Base-by-base conservation (phyloP, 495 filamentous ascomycete species). In the Hypomontagnella monticulosa region DNA sequence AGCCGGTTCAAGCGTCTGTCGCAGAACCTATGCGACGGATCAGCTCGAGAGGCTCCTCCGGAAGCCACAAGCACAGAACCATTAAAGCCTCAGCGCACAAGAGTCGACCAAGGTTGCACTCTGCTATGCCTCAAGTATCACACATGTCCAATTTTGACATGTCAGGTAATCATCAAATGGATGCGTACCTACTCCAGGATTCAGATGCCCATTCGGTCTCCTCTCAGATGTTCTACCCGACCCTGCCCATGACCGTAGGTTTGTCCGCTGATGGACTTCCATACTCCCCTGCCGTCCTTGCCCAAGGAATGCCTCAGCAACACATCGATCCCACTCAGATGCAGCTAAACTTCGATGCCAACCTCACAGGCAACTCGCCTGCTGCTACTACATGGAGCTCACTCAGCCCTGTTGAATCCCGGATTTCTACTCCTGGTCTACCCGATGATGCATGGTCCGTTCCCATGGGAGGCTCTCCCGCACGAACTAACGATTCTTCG, bases 91-190 rank as follows among this genome's bases (percentile, higher is more conserved):
- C 80, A 2, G 63, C 71, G 16, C 78, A 79, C 66, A 81, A 80
- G 74, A 75, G 67, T 55, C 77, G 77, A 34, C 70, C 79, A 12
- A 76, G 78, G 67, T 70, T 81, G 47, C 78, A 74, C 51, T 79
- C 23, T 27, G 23, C 78, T 46, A 75, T 80, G 58, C 74, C 79
- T 37, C 77, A 78, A 50, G 69, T 75, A n/a, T 73, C 75, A 49
- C 76, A 79, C 67, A 73, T 82, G 75, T 78, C 81, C 37, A 78
- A 78, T 70, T 78, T 76, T 75, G 80, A 81, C 71, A 75, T 82
- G 69, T 71, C 79, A 77, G 80, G 80, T 76, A 82, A 80, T 70
- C 72, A 73, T 23, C 77, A 73, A 57, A 73, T 82, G 75, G 79
- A 80, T 63, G 75, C 78, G 61, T 80, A 78, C 67, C 75, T 81